Evolutionary conservation across 1,284 basidiomycete genomes (phyloP), one percentile per base, ranked within the genome.

Genomic region (Trichosporon sp.): DNA sequence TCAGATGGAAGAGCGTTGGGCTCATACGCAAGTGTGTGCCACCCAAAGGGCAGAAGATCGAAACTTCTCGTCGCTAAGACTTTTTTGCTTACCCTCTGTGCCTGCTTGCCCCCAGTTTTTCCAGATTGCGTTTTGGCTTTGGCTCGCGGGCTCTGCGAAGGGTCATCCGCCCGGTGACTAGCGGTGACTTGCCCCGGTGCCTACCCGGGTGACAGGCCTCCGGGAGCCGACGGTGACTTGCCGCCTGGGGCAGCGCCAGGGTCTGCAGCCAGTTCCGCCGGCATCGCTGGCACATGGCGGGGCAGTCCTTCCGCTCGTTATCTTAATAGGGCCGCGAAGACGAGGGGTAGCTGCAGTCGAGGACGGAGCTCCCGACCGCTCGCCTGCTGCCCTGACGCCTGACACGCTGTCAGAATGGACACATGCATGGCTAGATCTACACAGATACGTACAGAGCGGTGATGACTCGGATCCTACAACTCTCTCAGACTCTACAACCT

Each of bases 11-110:
- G 21, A 51, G 47, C 47, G 47, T 51, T 51, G 47, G 47, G 47
- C 47, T 51, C 47, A 51, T 51, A 51, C 47, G 47, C 47, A 9
- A 51, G 47, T 51, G 23, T 51, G 47, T 21, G 47, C 47, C 47
- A 51, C 47, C 47, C 47, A 51, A 51, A 51, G 47, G 47, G 47
- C 47, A 51, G 47, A 51, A 51, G 47, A 51, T 51, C 47, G 47
- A 51, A 51, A 51, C 47, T 51, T 51, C 47, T 51, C 47, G 47
- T 51, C 47, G 47, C 47, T 51, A 51, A 51, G 47, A 23, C 21
- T 3, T 51, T 51, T 51, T 51, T 51, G 47, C 18, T 9, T 25
- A n/a, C n/a, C n/a, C n/a, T 25, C 42, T 44, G 35, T 32, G 5
- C 32, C 32, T 12, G 6, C 7, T 12, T 7, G 3, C 38, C 38